A percentile compares a stretch with the other conserved stretches of the same genome.
Conservation (phyloP, 78 protist genomes). For the Dictyostelium firmibasis region DNA sequence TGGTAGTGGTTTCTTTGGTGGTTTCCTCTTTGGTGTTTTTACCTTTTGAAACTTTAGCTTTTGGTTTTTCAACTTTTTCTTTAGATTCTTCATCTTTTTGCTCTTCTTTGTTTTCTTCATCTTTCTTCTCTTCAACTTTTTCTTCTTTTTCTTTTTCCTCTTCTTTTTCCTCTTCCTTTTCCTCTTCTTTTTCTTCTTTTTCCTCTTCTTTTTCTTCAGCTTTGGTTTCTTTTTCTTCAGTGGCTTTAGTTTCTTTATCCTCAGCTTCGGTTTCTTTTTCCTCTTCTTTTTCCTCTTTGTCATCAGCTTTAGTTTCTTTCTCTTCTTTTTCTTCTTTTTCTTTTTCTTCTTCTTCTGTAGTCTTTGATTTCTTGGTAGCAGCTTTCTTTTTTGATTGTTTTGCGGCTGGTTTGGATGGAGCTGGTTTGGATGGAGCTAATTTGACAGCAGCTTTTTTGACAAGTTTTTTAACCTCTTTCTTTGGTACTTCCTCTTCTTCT, state of each 20-base stretch:
- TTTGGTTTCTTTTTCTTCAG: background rate
- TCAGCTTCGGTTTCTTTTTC: slow-evolving; percentile 2
- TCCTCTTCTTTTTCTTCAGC: background rate
- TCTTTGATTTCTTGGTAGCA: background rate
- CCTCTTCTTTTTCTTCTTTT: background rate
- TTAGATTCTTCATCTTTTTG: background rate
- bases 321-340: slow-evolving; percentile 21
- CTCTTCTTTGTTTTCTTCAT: background rate
- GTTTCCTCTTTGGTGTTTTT: background rate
- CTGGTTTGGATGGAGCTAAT: background rate
- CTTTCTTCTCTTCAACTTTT: background rate
- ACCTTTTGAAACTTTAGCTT: background rate
- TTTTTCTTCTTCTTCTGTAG: background rate
- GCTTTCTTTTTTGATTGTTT: background rate
- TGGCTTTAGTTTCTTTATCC: background rate
- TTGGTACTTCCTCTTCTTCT: background rate
- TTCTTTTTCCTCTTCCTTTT: background rate
- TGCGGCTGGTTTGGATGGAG: background rate
- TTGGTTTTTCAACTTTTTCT: background rate
- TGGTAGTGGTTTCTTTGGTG: background rate
- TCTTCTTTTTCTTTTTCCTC: background rate
- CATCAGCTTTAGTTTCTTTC: background rate
- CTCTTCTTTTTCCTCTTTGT: background rate
- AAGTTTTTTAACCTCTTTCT: background rate
- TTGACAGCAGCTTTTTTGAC: background rate